Evolutionary conservation across 495 filamentous ascomycete species (phyloP).

Genomic region (Astrothelium macrocarpum): DNA sequence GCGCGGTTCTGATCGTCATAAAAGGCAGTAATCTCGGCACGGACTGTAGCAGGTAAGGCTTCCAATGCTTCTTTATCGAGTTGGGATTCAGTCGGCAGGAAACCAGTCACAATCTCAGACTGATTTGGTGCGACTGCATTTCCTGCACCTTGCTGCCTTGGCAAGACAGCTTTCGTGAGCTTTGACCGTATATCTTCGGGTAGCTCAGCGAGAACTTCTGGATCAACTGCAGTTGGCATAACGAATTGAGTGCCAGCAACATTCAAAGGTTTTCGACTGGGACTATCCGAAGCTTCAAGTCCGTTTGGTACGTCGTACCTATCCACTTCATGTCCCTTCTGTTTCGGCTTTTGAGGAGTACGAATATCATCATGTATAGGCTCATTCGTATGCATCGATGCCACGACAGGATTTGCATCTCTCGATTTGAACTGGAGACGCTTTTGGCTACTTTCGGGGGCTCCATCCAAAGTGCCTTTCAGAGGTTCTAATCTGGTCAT

Average conservation of each 20-base stretch:
- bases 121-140: not conserved
- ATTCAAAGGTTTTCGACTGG: constrained; percentile 61
- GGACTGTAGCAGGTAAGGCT: constrained; percentile 72
- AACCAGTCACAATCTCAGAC: not conserved
- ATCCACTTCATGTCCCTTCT: constrained; percentile 4
- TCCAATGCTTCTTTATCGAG: constrained; percentile 43
- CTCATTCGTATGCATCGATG: constrained; percentile 33
- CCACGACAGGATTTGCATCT: not conserved
- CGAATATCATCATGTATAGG: constrained; percentile 44
- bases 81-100: constrained; percentile 31
- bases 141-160: not conserved
- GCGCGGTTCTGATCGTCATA: constrained; percentile 40
- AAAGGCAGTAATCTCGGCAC: constrained; percentile 64
- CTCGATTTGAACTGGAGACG: constrained; percentile 48
- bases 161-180: constrained; percentile 40
- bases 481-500: constrained; percentile 83
- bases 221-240: constrained; percentile 70
- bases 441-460: constrained; percentile 41
- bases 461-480: constrained; percentile 37
- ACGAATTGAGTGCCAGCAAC: constrained; percentile 79
- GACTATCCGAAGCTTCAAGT: constrained; percentile 35
- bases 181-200: constrained; percentile 69
- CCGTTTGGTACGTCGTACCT: constrained; percentile 13
- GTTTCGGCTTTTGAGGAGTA: constrained; percentile 57
- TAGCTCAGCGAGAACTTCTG: constrained; percentile 62